phyloP scores from a whole-genome alignment of 805 yeast species.

The Teunomyces funiuensis region DNA sequence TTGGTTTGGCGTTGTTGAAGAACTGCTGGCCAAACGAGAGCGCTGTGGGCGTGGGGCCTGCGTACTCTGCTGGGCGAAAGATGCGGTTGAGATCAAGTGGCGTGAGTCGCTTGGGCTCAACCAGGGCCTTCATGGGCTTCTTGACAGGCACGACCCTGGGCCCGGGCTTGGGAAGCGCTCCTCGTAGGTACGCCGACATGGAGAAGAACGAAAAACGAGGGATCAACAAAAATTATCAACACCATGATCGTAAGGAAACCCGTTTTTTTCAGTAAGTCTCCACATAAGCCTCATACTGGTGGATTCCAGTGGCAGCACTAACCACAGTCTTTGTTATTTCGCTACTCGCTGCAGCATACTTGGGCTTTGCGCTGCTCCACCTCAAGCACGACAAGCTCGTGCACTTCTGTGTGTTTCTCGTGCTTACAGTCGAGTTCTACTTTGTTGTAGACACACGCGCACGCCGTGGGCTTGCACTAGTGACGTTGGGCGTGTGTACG shows the following conservation, averaged over 20 bases:
- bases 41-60: conserved; percentile 13
- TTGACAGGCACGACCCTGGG: neutral
- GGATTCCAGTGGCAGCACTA: too few species aligned
- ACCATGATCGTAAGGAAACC: conserved; percentile 7
- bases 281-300: too few species aligned
- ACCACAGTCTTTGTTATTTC: conserved; percentile 27
- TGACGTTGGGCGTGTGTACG: conserved; percentile 43
- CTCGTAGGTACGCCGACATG: neutral
- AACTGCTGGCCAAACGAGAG: conserved; percentile 25
- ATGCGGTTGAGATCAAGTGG: conserved; percentile 22
- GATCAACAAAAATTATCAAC: neutral
- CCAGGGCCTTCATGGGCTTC: neutral
- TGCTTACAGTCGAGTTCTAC: conserved; percentile 50
- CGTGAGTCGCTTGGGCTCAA: conserved; percentile 14
- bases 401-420: conserved; percentile 48
- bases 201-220: neutral
- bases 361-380: conserved; percentile 52
- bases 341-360: conserved; percentile 35
- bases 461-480: conserved; percentile 10
- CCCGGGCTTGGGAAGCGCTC: neutral
- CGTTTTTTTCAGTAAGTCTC: conserved; percentile 11
- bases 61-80: conserved; percentile 18
- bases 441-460: conserved; percentile 39
- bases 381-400: conserved; percentile 50
- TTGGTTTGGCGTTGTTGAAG: conserved; percentile 46